phyloP scores from a whole-genome alignment of 2,329 filamentous ascomycete species.

The Penicillium paneum region DNA sequence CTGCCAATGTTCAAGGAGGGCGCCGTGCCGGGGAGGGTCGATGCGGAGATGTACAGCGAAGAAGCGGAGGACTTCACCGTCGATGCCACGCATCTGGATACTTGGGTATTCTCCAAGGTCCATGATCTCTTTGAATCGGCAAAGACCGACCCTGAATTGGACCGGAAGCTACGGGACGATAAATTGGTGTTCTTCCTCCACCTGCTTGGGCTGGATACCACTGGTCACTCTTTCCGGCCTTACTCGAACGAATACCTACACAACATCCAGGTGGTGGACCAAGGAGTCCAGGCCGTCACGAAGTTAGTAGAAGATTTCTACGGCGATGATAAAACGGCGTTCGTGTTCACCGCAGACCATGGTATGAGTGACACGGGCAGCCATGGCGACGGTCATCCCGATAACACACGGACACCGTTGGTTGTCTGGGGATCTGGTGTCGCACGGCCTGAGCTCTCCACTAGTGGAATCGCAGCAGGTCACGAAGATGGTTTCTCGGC shows the following conservation, averaged over 20 bases:
- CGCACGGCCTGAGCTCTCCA: slow-evolving; percentile 64
- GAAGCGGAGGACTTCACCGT: slow-evolving; percentile 89
- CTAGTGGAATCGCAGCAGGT: slow-evolving; percentile 62
- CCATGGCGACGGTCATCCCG: slow-evolving; percentile 93
- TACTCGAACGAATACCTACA: slow-evolving; percentile 94
- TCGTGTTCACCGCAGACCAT: slow-evolving; percentile 95
- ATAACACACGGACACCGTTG: slow-evolving; percentile 92
- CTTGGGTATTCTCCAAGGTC: slow-evolving; percentile 94
- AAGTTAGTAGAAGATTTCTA: slow-evolving; percentile 84
- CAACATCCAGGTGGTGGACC: slow-evolving; percentile 91
- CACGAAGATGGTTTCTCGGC: slow-evolving; percentile 84
- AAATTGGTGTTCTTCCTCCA: slow-evolving; percentile 95
- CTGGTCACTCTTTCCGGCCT: slow-evolving; percentile 78
- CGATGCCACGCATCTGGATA: slow-evolving; percentile 76
- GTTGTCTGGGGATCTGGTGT: slow-evolving; percentile 93
- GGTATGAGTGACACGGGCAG: slow-evolving; percentile 99
- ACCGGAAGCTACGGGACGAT: slow-evolving; percentile 70
- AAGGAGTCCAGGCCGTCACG: slow-evolving; percentile 81
- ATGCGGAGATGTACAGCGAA: slow-evolving; percentile 77
- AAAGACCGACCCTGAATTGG: slow-evolving; percentile 70
- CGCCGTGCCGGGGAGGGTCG: slow-evolving; percentile 80
- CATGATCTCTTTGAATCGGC: slow-evolving; percentile 82
- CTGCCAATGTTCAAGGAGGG: slow-evolving; percentile 94
- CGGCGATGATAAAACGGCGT: slow-evolving; percentile 77
- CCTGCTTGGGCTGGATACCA: slow-evolving; percentile 85